Conservation (phyloP, 2,329 filamentous ascomycete genomes). For the Fusarium mexicanum region DNA sequence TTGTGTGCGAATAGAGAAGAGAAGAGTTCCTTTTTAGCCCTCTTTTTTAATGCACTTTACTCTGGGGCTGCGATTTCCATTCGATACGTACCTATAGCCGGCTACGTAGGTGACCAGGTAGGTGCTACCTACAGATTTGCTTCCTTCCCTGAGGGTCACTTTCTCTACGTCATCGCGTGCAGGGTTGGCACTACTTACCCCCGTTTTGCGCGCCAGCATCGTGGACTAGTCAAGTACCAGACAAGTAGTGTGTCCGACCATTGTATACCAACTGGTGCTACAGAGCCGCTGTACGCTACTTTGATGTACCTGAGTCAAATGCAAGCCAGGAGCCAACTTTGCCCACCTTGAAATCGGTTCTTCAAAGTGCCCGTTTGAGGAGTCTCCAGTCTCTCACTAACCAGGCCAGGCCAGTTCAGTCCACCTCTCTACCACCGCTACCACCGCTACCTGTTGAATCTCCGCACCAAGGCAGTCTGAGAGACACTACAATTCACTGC, state of each 20-base stretch:
- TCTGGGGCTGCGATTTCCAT: constrained; percentile 5
- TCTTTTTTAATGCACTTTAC: neutral
- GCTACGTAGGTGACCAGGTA: constrained; percentile 9
- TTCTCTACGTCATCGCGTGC: constrained; percentile 43
- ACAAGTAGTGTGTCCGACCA: constrained; percentile 1
- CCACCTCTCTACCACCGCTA: constrained; percentile 34
- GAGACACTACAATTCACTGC: constrained; percentile 22
- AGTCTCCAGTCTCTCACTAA: constrained; percentile 33
- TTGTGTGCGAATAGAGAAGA: neutral
- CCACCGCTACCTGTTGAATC: constrained; percentile 36
- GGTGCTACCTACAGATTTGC: neutral
- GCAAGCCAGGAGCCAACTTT: constrained; percentile 35
- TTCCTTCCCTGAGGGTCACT: constrained; percentile 27
- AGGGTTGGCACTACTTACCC: constrained; percentile 24
- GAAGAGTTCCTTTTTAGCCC: neutral
- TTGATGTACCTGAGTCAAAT: constrained; percentile 9
- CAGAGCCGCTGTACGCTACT: constrained; percentile 3
- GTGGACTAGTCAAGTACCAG: constrained; percentile 17
- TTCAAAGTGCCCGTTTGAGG: constrained; percentile 21
- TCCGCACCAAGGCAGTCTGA: constrained; percentile 36
- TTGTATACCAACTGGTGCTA: neutral
- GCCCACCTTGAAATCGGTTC: constrained; percentile 34
- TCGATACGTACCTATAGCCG: constrained; percentile 16
- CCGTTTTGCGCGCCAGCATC: constrained; percentile 27
- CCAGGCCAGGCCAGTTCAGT: constrained; percentile 25